These are phyloP conservation scores for Lentinula novae-zelandiae DNA, from an alignment of 1,284 basidiomycete species.

Conservation along the genomic window DNA sequence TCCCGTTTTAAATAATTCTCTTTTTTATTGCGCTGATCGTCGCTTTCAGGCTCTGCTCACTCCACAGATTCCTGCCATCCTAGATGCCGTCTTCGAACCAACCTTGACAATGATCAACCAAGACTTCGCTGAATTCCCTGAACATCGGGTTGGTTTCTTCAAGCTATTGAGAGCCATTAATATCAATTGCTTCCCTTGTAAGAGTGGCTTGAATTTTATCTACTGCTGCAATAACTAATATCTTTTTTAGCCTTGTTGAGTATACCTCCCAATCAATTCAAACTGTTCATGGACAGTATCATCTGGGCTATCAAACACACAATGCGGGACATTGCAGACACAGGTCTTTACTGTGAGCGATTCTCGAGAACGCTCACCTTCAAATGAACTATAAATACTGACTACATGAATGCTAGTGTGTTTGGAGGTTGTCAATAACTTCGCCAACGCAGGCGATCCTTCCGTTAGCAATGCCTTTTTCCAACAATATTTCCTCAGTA, in stretches of 20 bases:
- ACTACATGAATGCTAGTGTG: conserved; percentile 59
- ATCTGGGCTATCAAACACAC: conserved; percentile 99
- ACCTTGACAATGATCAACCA: conserved; percentile 99
- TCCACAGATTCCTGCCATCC: conserved; percentile 92
- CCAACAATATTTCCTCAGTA: conserved; percentile 87
- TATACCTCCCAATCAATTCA: conserved; percentile 91
- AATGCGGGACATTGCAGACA: conserved; percentile 98
- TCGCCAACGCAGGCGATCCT: conserved; percentile 74
- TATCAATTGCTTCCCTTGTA: conserved; percentile 93
- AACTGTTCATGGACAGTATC: conserved; percentile 97
- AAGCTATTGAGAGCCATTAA: conserved; percentile 94
- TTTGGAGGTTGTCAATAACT: conserved; percentile 95
- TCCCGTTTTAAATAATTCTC: background rate
- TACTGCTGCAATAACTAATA: conserved; percentile 2
- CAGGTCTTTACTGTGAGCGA: conserved; percentile 79
- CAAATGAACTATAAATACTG: background rate
- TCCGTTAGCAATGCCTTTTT: conserved; percentile 71
- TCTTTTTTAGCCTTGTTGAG: conserved; percentile 70
- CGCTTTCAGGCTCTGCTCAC: conserved; percentile 69
- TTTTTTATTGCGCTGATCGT: conserved; percentile 1
- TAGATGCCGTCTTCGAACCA: conserved; percentile 97
- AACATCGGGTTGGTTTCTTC: conserved; percentile 98
- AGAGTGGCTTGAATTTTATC: conserved; percentile 18
- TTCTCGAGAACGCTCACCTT: background rate
- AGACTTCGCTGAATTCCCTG: conserved; percentile 97